Evolutionary conservation across 148 eudicot species (phyloP).

Genomic region (Rhododendron molle): DNA sequence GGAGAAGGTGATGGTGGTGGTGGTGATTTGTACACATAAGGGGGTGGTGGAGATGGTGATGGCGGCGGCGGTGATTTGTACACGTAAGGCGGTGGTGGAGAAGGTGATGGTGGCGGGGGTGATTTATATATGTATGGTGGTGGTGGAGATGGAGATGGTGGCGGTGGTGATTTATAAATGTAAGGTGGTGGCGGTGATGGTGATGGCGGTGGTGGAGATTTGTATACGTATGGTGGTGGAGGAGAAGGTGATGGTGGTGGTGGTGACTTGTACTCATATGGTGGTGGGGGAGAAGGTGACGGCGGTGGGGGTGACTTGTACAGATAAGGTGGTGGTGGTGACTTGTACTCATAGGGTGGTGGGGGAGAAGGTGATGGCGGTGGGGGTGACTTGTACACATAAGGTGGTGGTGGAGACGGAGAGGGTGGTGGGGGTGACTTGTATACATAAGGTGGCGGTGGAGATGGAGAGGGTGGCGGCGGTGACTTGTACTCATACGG

Average conservation of each 20-base stretch:
- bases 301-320: constrained; percentile 37
- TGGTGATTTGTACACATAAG: neutral
- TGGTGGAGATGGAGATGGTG: neutral
- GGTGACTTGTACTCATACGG: neutral
- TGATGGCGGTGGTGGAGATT: constrained; percentile 22
- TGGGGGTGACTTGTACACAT: neutral
- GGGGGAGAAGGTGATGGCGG: constrained; percentile 12
- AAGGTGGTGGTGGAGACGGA: neutral
- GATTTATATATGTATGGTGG: neutral
- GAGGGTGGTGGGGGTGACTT: constrained; percentile 9
- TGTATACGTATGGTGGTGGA: constrained; percentile 27
- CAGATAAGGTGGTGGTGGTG: constrained; percentile 31
- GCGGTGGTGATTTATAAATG: neutral
- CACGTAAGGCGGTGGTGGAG: neutral
- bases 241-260: constrained; percentile 14
- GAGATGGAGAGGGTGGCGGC: neutral
- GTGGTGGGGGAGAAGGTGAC: constrained; percentile 21
- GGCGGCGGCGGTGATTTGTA: constrained; percentile 33
- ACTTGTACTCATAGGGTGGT: constrained; percentile 27
- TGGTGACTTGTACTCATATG: constrained; percentile 25
- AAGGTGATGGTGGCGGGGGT: neutral
- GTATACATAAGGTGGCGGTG: neutral
- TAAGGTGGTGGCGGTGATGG: constrained; percentile 20
- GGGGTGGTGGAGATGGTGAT: neutral
- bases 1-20: neutral